Evolutionary conservation across 352 stramenopile genomes (phyloP), one percentile per base, ranked within the genome.

Genomic region (Phytophthora pseudosyringae): DNA sequence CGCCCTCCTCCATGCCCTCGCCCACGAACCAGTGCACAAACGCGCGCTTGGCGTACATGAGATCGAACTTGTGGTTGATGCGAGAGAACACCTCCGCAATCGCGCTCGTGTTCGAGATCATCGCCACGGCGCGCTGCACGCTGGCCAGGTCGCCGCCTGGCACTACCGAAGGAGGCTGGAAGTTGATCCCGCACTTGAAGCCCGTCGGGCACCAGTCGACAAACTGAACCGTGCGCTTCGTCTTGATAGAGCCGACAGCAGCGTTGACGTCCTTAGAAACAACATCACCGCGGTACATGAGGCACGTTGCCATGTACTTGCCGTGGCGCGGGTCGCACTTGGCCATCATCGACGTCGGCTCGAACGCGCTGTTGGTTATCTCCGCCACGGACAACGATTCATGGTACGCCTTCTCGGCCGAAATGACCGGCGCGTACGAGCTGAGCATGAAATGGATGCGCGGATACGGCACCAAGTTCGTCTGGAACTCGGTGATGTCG

Each of bases 181-280:
- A 99, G 87, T 99, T 99, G 82, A 99, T 99, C 65, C 59, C 97
- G 89, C 51, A 98, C 89, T 99, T 99, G 90, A 99, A 99, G 51
- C 95, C 96, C 52, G 97, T 99, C 3, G 97, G 97, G 64, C 95
- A 99, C 97, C 97, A 99, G 75, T 99, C 97, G 13, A 99, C 97
- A 63, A 99, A 99, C 78, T 99, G 97, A 75, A 99, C 98, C 59
- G 97, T 99, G 67, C 95, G 89, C 91, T 99, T 99, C 61, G 94
- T 99, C 89, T 99, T 99, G 86, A 99, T 99, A 64, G 95, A 98
- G 32, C 95, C 95, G 15, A 99, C 91, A 10, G 96, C 91, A 31
- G 95, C 91, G 75, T 99, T 99, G 54, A 99, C 96, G 58, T 96
- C 88, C 76, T 96, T 96, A 43, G 94, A 89, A 47, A 98, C 92